A percentile compares a stretch with the other conserved stretches of the same genome.
Evolutionary conservation across 2,329 filamentous ascomycete genomes (phyloP).

Genomic region (Ophiostoma sp.): DNA sequence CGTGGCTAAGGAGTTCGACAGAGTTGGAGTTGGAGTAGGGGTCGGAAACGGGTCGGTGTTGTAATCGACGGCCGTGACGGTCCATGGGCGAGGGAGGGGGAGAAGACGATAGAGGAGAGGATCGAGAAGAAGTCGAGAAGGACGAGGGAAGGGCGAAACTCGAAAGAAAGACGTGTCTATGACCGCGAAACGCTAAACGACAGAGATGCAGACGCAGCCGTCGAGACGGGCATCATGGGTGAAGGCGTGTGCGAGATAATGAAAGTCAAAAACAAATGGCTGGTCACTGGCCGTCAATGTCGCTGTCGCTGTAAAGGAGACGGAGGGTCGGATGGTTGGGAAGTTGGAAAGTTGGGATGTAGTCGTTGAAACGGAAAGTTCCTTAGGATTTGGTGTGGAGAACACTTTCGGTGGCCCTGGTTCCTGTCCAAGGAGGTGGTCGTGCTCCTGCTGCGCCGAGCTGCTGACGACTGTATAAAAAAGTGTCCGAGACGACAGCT

Average conservation of each 20-base stretch:
- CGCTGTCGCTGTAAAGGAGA: not conserved
- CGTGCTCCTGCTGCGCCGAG: slow-evolving; percentile 9
- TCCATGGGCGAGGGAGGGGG: not conserved
- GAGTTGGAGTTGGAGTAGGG: not conserved
- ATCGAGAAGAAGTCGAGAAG: not conserved
- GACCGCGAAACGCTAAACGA: slow-evolving; percentile 12
- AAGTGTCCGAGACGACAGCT: too few species aligned
- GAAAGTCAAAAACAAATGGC: not conserved
- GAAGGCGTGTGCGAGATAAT: not conserved
- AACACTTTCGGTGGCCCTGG: not conserved
- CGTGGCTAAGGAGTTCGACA: slow-evolving; percentile 9
- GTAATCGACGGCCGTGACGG: not conserved
- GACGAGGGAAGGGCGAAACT: not conserved
- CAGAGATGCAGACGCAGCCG: slow-evolving; percentile 14
- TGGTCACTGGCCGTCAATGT: not conserved
- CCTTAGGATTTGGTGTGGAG: not conserved
- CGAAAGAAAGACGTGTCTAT: not conserved
- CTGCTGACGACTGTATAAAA: not conserved
- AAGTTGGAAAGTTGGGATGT: not conserved
- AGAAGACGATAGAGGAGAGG: not conserved
- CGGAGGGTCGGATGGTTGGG: not conserved
- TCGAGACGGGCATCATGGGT: slow-evolving; percentile 19
- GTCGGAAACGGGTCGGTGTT: not conserved
- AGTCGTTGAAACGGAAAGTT: not conserved
- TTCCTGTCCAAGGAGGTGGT: too few species aligned